Conservation (phyloP, 768 basidiomycete species). For the Kwoniella sp. region DNA sequence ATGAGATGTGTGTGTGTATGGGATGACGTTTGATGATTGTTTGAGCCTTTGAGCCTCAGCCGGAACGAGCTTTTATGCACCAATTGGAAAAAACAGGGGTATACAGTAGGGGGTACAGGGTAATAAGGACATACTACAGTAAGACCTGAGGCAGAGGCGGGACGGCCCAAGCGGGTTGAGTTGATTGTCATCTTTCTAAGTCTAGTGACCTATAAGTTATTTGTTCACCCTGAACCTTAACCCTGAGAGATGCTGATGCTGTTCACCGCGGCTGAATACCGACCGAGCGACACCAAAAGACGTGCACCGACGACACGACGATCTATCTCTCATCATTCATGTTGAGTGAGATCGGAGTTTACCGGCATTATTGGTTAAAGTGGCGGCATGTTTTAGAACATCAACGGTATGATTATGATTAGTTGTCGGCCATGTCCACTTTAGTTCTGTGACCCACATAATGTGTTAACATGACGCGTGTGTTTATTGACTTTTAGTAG, state of each 20-base stretch:
- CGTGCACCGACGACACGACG: too few relatives aligned
- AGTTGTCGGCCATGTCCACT: neutral
- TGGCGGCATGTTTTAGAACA: neutral
- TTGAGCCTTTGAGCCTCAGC: too few relatives aligned
- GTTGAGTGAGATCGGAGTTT: constrained; percentile 11
- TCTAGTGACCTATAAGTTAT: neutral
- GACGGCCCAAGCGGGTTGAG: constrained; percentile 5
- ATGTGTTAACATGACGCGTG: neutral
- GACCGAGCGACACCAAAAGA: neutral
- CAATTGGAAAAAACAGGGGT: too few relatives aligned
- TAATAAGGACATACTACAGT: too few relatives aligned
- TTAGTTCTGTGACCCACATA: constrained; percentile 2
- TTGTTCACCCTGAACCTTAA: constrained; percentile 6
- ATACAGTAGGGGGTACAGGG: too few relatives aligned
- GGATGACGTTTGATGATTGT: constrained; percentile 13
- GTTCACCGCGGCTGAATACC: neutral
- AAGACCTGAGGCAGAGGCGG: neutral
- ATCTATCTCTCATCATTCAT: constrained; percentile 12
- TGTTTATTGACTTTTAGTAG: constrained; percentile 1
- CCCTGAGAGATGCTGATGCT: neutral
- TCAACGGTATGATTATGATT: too few relatives aligned
- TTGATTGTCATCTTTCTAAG: too few relatives aligned
- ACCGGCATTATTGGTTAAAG: constrained; percentile 7
- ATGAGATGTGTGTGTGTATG: neutral
- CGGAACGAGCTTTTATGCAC: too few relatives aligned